Evolutionary conservation across 2,329 filamentous ascomycete species (phyloP).

Genomic region (Fusarium albosuccineum): DNA sequence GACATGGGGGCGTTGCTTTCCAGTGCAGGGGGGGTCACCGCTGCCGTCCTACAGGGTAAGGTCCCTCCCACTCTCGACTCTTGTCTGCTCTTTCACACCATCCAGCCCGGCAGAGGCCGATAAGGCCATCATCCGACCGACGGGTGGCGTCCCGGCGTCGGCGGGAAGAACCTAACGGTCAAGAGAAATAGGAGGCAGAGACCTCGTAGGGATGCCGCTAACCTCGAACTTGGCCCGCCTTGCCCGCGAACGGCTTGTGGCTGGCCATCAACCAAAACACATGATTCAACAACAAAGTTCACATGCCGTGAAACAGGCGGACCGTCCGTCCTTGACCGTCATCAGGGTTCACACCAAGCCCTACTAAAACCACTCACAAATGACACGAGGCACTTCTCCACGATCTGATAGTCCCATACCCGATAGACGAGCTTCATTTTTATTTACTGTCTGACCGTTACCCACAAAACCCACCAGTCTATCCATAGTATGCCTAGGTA

Average conservation of each 20-base stretch:
- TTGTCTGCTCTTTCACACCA: not conserved
- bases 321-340: not conserved
- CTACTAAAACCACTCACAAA: not conserved
- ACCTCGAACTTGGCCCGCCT: constrained; percentile 22
- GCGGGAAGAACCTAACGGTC: constrained; percentile 5
- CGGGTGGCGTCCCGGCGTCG: constrained; percentile 7
- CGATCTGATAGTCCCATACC: not conserved
- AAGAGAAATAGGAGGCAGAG: not conserved
- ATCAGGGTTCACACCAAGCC: constrained; percentile 1
- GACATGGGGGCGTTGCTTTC: not conserved
- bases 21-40: not conserved
- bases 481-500: not conserved
- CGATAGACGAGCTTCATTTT: not conserved
- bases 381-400: not conserved
- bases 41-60: constrained; percentile 5
- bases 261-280: not conserved
- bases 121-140: constrained; percentile 9
- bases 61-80: not conserved
- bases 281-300: constrained; percentile 28
- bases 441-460: too few species aligned
- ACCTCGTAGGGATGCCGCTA: too few species aligned
- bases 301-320: constrained; percentile 22
- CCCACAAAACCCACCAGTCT: not conserved
- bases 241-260: constrained; percentile 16
- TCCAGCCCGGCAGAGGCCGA: constrained; percentile 1